These are phyloP conservation scores for Apostasia shenzhenica DNA, from an alignment of 106 monocot species.

Conservation along the genomic window DNA sequence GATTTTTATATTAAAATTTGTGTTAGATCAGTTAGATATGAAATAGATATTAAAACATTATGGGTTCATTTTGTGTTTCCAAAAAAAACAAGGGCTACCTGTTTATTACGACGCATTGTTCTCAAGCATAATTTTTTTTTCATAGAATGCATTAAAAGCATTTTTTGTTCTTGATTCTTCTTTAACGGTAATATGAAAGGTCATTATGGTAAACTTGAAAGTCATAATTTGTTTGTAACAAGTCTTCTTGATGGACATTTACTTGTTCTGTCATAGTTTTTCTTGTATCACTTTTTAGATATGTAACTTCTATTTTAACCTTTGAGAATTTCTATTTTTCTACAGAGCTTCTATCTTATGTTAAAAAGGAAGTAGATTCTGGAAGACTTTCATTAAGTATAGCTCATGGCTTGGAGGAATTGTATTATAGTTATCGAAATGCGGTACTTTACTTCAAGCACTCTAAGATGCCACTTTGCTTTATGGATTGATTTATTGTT, in stretches of 20 bases:
- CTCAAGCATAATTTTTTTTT: not conserved
- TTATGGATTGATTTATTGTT: not conserved
- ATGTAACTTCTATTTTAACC: slow-evolving; percentile 1
- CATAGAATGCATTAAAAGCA: not conserved
- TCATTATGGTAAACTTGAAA: not conserved
- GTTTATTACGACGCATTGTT: not conserved
- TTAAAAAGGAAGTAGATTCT: slow-evolving; percentile 57
- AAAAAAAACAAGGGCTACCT: no score
- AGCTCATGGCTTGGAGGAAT: slow-evolving; percentile 57
- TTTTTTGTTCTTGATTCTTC: not conserved
- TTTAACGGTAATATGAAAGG: not conserved
- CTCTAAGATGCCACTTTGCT: not conserved
- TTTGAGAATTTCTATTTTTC: slow-evolving; percentile 4
- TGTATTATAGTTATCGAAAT: slow-evolving; percentile 65
- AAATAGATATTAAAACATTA: no score
- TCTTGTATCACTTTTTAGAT: not conserved
- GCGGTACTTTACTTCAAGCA: slow-evolving; percentile 39
- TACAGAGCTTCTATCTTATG: slow-evolving; percentile 62
- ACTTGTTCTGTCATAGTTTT: not conserved
- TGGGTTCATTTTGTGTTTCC: no score
- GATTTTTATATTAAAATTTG: no score
- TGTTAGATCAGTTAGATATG: no score
- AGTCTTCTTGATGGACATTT: not conserved
- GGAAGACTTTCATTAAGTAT: slow-evolving; percentile 61
- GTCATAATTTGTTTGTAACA: not conserved